phyloP scores from a whole-genome alignment of 2,329 filamentous ascomycete genomes.

The Xylaria sp. region DNA sequence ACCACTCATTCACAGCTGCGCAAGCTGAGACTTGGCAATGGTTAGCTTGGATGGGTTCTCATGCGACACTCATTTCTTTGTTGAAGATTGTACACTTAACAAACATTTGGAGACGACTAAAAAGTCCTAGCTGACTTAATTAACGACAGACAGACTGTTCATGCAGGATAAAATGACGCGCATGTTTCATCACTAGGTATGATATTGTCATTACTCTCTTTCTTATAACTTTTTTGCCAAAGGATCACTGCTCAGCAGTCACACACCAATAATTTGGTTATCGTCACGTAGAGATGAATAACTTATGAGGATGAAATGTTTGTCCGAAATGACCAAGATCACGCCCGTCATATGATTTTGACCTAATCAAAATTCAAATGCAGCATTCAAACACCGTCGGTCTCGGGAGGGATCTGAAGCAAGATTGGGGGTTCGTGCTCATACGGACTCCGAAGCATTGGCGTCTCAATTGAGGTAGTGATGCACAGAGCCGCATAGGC shows the following conservation, averaged over 20 bases:
- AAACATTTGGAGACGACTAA: background rate
- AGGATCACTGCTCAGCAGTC: background rate
- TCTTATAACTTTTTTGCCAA: background rate
- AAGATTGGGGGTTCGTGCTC: conserved; percentile 22
- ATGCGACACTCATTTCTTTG: background rate
- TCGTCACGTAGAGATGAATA: background rate
- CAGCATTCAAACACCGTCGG: conserved; percentile 39
- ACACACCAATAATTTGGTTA: background rate
- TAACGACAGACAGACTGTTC: background rate
- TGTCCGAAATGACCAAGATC: background rate
- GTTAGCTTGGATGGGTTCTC: background rate
- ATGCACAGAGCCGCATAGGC: conserved; percentile 29
- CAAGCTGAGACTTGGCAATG: background rate
- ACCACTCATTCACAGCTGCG: background rate
- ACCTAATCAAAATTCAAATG: conserved; percentile 4
- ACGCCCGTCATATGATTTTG: conserved; percentile 6
- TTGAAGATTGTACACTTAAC: background rate
- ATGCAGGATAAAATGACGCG: background rate
- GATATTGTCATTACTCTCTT: background rate
- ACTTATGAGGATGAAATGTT: background rate
- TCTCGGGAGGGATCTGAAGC: conserved; percentile 39
- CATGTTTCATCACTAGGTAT: conserved; percentile 7
- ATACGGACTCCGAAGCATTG: conserved; percentile 23
- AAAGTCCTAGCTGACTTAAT: background rate
- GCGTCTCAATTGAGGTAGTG: conserved; percentile 13